Evolutionary conservation across 495 filamentous ascomycete genomes (phyloP).

Genomic region (Penicillium coffeae): DNA sequence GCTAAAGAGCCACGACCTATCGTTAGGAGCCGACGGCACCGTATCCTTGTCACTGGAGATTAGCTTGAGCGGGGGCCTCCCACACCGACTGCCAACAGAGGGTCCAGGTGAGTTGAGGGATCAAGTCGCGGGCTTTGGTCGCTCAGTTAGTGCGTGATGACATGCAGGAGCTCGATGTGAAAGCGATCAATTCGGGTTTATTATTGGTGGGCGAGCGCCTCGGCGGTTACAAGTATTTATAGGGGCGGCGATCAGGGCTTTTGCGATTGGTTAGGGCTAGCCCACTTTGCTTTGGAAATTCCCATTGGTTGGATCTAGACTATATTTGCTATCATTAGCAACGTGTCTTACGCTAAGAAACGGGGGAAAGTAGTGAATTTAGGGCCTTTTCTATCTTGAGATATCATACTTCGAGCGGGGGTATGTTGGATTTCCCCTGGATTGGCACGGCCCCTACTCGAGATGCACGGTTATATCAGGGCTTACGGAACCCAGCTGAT

Average conservation of each 20-base stretch:
- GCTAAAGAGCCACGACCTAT: neutral
- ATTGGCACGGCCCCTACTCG: neutral
- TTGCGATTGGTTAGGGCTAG: neutral
- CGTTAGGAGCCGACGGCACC: constrained; percentile 4
- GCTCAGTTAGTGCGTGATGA: constrained; percentile 13
- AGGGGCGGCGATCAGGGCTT: neutral
- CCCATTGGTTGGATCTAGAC: constrained; percentile 12
- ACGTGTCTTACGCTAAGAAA: constrained; percentile 12
- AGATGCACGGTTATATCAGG: constrained; percentile 16
- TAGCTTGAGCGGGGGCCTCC: neutral
- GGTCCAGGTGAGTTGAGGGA: neutral
- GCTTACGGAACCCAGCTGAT: neutral
- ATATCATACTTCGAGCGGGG: constrained; percentile 16
- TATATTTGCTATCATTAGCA: constrained; percentile 25
- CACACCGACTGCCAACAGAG: neutral
- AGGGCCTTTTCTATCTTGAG: constrained; percentile 10
- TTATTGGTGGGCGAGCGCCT: constrained; percentile 23
- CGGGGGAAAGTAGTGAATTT: constrained; percentile 16
- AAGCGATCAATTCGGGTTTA: neutral
- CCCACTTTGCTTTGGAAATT: neutral
- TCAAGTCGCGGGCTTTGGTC: constrained; percentile 9
- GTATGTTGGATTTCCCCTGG: constrained; percentile 6
- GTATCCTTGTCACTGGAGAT: constrained; percentile 1
- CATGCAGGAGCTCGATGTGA: constrained; percentile 18
- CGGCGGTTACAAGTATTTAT: constrained; percentile 35